These are phyloP conservation scores for Peribolospora baueri DNA, from an alignment of 768 basidiomycete genomes.

Conservation along the genomic window DNA sequence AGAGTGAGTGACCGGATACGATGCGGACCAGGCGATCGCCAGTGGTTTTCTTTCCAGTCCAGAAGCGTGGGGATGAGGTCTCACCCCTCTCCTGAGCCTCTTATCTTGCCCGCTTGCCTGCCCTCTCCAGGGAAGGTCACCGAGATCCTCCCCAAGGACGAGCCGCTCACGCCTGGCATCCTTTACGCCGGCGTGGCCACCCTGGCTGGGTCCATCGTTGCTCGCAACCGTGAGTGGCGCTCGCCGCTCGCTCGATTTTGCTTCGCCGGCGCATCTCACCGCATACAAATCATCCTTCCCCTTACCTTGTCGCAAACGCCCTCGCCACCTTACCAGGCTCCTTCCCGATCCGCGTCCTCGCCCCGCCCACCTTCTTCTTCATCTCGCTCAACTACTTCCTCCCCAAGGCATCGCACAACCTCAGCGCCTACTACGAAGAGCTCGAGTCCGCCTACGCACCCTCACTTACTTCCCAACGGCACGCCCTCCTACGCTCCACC, in stretches of 20 bases:
- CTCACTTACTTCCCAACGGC: slow-evolving; percentile 15
- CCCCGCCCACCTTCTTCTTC: slow-evolving; percentile 52
- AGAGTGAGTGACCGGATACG: slow-evolving; percentile 30
- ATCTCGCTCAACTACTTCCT: slow-evolving; percentile 59
- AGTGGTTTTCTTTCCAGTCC: background rate
- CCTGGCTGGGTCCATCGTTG: slow-evolving; percentile 64
- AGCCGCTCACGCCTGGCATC: slow-evolving; percentile 63
- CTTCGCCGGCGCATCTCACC: background rate
- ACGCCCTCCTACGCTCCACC: too few relatives aligned
- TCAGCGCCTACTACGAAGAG: slow-evolving; percentile 37
- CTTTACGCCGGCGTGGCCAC: slow-evolving; percentile 76
- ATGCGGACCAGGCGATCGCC: background rate
- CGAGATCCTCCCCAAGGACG: slow-evolving; percentile 50
- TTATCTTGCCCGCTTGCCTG: background rate
- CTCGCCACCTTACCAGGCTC: slow-evolving; percentile 13
- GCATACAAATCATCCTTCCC: background rate
- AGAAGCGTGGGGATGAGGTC: too few relatives aligned
- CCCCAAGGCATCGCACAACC: slow-evolving; percentile 50
- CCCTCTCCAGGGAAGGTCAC: slow-evolving; percentile 43
- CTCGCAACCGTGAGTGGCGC: slow-evolving; percentile 37
- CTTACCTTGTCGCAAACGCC: background rate
- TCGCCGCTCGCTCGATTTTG: background rate
- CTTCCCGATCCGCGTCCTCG: slow-evolving; percentile 39
- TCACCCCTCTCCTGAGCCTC: background rate
- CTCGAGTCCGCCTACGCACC: slow-evolving; percentile 54